These are phyloP conservation scores for Aphanomyces stellatus DNA, from an alignment of 352 stramenopile species.

Conservation along the genomic window DNA sequence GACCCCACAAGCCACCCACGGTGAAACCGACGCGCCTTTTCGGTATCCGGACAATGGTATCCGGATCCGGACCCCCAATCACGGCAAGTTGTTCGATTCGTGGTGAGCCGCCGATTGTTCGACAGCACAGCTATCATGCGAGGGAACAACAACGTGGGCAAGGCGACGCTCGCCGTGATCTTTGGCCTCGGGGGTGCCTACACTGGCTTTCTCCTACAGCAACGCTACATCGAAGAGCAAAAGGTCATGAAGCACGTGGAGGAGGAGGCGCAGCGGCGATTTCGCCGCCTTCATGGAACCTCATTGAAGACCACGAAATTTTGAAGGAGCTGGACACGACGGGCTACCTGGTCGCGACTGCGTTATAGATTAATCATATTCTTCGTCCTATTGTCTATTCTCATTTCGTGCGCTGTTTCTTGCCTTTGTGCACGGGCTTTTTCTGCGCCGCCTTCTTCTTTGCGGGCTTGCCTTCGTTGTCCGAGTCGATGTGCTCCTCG, in stretches of 20 bases:
- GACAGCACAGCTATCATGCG: no score
- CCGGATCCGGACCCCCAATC: background rate
- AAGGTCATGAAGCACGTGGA: slow-evolving; percentile 6
- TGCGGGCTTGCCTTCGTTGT: background rate
- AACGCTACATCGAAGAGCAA: slow-evolving; percentile 16
- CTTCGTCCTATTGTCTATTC: no score
- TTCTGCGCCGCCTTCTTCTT: background rate
- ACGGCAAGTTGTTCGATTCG: background rate
- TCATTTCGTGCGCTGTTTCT: slow-evolving; percentile 16
- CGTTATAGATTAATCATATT: no score
- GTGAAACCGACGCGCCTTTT: background rate
- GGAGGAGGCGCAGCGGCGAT: slow-evolving; percentile 15
- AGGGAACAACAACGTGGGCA: slow-evolving; percentile 20
- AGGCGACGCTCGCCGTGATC: slow-evolving; percentile 10
- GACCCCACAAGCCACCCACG: no score
- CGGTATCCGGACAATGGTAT: no score
- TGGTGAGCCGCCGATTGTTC: background rate
- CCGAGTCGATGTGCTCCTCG: background rate
- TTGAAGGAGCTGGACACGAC: no score
- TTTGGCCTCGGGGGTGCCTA: slow-evolving; percentile 17
- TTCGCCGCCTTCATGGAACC: background rate
- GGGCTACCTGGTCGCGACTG: no score
- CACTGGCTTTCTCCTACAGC: slow-evolving; percentile 12
- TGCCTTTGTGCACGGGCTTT: background rate
- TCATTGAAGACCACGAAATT: no score